Conservation (phyloP, 1,284 basidiomycete genomes). For the Leccinum huronense region DNA sequence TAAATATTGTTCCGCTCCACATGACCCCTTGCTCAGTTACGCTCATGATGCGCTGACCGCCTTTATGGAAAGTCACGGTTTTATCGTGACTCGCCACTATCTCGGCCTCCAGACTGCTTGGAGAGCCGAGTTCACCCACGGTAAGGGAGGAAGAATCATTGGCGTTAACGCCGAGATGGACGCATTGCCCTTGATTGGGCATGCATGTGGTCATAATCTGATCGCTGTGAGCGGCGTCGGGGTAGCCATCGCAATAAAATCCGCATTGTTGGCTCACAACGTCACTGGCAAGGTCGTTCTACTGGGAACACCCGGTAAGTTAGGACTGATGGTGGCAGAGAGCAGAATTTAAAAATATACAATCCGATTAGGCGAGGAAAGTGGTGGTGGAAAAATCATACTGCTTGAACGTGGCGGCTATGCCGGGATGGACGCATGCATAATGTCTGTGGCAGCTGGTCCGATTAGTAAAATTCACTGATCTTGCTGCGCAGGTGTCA, state of each 20-base stretch:
- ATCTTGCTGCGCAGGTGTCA: slow-evolving; percentile 53
- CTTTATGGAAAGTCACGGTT: slow-evolving; percentile 61
- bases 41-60: slow-evolving; percentile 56
- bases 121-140: slow-evolving; percentile 65
- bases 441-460: slow-evolving; percentile 53
- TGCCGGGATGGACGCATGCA: slow-evolving; percentile 71
- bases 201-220: slow-evolving; percentile 86
- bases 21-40: slow-evolving; percentile 38
- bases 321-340: slow-evolving; percentile 6
- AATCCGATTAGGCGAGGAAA: slow-evolving; percentile 64
- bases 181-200: slow-evolving; percentile 60
- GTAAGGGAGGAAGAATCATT: slow-evolving; percentile 58
- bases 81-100: slow-evolving; percentile 60
- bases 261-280: slow-evolving; percentile 61
- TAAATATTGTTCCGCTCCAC: neutral
- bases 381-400: slow-evolving; percentile 73
- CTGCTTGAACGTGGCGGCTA: slow-evolving; percentile 74
- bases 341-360: slow-evolving; percentile 13
- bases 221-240: slow-evolving; percentile 82
- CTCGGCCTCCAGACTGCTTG: slow-evolving; percentile 75
- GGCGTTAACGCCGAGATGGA: slow-evolving; percentile 75
- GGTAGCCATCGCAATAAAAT: slow-evolving; percentile 69
- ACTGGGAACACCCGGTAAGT: slow-evolving; percentile 78
- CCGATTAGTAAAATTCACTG: slow-evolving; percentile 13
- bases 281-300: slow-evolving; percentile 74